A percentile compares a stretch with the other conserved stretches of the same genome.
These are phyloP conservation scores for Ampelomyces quisqualis DNA, from an alignment of 2,329 filamentous ascomycete species.

Conservation along the genomic window DNA sequence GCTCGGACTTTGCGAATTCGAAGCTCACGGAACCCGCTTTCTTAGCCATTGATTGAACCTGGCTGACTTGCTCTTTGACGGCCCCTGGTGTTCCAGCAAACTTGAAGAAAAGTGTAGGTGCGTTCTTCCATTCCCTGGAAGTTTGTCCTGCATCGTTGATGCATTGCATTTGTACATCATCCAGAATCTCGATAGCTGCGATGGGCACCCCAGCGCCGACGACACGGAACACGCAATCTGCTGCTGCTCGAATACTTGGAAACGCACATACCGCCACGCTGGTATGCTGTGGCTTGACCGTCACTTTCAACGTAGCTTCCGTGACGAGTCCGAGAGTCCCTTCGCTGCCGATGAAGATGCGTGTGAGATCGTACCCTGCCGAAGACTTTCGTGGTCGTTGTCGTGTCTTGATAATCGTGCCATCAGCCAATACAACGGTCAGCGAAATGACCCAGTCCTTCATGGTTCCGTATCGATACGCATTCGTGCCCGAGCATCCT, in stretches of 20 bases:
- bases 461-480: constrained; percentile 93
- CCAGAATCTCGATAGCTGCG: constrained; percentile 88
- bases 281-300: constrained; percentile 74
- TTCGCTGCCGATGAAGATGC: constrained; percentile 86
- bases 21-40: constrained; percentile 64
- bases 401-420: constrained; percentile 84
- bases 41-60: constrained; percentile 63
- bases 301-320: constrained; percentile 85
- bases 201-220: constrained; percentile 80
- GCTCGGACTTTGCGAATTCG: constrained; percentile 64
- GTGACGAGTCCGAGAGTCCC: constrained; percentile 89
- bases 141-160: constrained; percentile 68
- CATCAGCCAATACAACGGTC: constrained; percentile 87
- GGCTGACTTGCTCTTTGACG: constrained; percentile 76
- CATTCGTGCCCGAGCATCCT: constrained; percentile 78
- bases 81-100: constrained; percentile 66
- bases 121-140: constrained; percentile 66
- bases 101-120: constrained; percentile 74
- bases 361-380: constrained; percentile 88
- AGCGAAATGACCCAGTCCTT: constrained; percentile 86
- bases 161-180: constrained; percentile 83
- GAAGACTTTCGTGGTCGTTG: constrained; percentile 86
- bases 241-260: constrained; percentile 66
- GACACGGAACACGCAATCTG: constrained; percentile 76
- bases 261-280: constrained; percentile 76